Conservation (phyloP, 2,329 filamentous ascomycete species). For the Immersiporthe knoxdaviesiana region DNA sequence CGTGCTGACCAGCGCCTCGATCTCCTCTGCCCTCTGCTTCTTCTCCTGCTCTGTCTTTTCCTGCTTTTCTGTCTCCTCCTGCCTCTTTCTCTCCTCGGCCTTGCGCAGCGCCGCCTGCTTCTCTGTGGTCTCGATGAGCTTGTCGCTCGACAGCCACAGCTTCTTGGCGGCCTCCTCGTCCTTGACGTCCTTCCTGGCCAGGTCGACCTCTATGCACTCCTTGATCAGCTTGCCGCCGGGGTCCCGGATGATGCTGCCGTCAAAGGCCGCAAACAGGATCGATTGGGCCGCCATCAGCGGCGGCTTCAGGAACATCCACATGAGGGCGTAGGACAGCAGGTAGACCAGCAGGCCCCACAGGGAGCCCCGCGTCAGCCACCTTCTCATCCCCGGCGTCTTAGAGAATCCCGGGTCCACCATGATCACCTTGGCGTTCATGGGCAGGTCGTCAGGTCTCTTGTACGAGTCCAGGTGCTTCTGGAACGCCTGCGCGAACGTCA, state of each 20-base stretch:
- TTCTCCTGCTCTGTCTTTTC: constrained; percentile 38
- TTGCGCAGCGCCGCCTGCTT: constrained; percentile 71
- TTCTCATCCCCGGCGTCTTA: constrained; percentile 82
- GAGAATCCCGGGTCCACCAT: constrained; percentile 85
- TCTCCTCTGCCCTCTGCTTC: constrained; percentile 37
- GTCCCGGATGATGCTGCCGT: constrained; percentile 67
- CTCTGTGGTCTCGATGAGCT: constrained; percentile 79
- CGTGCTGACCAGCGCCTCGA: constrained; percentile 46
- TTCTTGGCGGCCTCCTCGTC: constrained; percentile 81
- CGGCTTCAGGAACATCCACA: constrained; percentile 89
- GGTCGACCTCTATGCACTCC: constrained; percentile 80
- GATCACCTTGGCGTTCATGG: constrained; percentile 80
- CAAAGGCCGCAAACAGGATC: constrained; percentile 84
- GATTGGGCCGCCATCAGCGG: constrained; percentile 83
- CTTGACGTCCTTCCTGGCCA: constrained; percentile 71
- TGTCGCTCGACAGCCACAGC: constrained; percentile 88
- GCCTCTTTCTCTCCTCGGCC: constrained; percentile 44
- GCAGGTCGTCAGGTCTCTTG: constrained; percentile 79
- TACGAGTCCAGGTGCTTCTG: constrained; percentile 90
- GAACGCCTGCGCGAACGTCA: constrained; percentile 86
- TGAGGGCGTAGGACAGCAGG: constrained; percentile 74
- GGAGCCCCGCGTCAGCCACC: constrained; percentile 85
- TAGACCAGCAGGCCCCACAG: constrained; percentile 80
- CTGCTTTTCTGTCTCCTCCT: constrained; percentile 41
- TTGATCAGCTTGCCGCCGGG: constrained; percentile 77